Percentiles rank a stretch among this genome's conserved stretches.
Evolutionary conservation across 805 yeast genomes (phyloP).

Genomic region (Tetrapisispora phaffii): DNA sequence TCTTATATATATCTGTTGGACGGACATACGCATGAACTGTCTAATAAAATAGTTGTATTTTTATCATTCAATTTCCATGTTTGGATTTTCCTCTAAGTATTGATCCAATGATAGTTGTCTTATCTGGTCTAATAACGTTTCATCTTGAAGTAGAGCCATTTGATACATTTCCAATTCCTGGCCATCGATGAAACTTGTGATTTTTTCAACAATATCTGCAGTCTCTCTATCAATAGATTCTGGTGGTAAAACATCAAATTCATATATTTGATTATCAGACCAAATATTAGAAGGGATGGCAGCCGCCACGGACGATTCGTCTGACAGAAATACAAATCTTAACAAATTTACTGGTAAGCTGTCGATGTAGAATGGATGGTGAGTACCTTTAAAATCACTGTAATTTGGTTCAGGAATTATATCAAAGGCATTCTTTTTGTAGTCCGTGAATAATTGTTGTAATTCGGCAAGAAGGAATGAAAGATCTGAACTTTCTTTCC

Average conservation of each 20-base stretch:
- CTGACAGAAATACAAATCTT: slow-evolving; percentile 60
- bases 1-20: background rate
- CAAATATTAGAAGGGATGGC: slow-evolving; percentile 53
- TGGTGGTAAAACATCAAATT: slow-evolving; percentile 70
- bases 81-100: slow-evolving; percentile 20
- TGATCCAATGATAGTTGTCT: slow-evolving; percentile 27
- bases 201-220: slow-evolving; percentile 29
- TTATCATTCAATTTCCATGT: slow-evolving; percentile 1
- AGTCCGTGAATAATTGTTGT: slow-evolving; percentile 14
- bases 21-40: background rate
- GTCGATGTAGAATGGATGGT: slow-evolving; percentile 18
- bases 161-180: slow-evolving; percentile 20
- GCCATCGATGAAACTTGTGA: slow-evolving; percentile 29
- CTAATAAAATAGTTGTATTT: background rate
- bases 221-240: slow-evolving; percentile 27
- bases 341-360: slow-evolving; percentile 49
- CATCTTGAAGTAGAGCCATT: slow-evolving; percentile 27
- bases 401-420: background rate
- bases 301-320: slow-evolving; percentile 63
- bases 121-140: slow-evolving; percentile 23
- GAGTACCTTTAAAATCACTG: background rate
- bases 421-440: slow-evolving; percentile 7
- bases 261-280: slow-evolving; percentile 52
- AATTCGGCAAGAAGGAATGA: slow-evolving; percentile 41
- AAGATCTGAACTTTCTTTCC: slow-evolving; percentile 42